Evolutionary conservation across 2,329 filamentous ascomycete genomes (phyloP), one percentile per base, ranked within the genome.

Genomic region (Pestalotiopsis sp.): DNA sequence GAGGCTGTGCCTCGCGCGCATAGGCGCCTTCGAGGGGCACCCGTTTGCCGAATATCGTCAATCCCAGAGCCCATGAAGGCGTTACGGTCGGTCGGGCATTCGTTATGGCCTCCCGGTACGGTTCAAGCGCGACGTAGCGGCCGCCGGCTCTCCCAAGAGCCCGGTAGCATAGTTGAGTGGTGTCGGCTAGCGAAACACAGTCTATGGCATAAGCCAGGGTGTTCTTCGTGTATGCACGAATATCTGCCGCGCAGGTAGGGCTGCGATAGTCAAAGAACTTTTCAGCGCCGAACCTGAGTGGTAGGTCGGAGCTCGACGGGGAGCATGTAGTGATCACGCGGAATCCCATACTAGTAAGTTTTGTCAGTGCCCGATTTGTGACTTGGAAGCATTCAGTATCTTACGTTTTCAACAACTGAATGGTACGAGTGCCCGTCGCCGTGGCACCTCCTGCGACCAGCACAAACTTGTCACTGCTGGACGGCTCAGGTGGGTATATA

Each of bases 231-330:
- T 78, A 78, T 57, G 79, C 76, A 41, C 81, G 79, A 75, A 89
- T 88, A 69, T 86, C 80, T 52, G 78, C 76, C 1, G 80, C 80
- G 57, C 39, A 79, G 80, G 23, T 81, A 79, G 0, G 82, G 78
- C 20, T 81, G 80, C 20, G 79, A 79, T 88, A 88, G 76, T 88
- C 82, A 71, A 87, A 86, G 12, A 80, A 80, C 59, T 78, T 78
- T 67, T 82, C 80, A 1, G 85, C 85, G 23, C 87, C 87, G 12
- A 85, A 77, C 3, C 73, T 75, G 69, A 81, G 81, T 3, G 84
- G 77, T 12, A 86, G 81, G 3, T 81, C 79, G 74, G 84, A 85
- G 75, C 87, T 87, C 65, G 77, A 79, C 1, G 82, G 79, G 1
- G 83, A 86, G 66, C 69, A 72, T 0, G 69, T 69, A 2, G 67